phyloP scores from a whole-genome alignment of 2,329 filamentous ascomycete genomes.

The Aspergillus aculeatinus region DNA sequence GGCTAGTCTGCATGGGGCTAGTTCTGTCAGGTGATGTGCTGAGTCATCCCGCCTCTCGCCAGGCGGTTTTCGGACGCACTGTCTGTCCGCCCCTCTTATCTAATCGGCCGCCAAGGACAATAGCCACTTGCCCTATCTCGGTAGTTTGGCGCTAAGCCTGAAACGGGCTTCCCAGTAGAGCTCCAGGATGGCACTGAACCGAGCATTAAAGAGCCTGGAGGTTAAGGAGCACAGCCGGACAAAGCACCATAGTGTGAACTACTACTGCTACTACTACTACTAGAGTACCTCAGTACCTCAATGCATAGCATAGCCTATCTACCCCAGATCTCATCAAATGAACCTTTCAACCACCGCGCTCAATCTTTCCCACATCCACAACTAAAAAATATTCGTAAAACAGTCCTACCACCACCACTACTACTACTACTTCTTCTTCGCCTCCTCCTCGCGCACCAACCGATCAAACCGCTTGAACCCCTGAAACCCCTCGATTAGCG shows the following conservation, averaged over 20 bases:
- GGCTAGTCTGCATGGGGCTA: constrained; percentile 30
- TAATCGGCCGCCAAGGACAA: background rate
- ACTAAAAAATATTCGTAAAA: too few relatives aligned
- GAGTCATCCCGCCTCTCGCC: background rate
- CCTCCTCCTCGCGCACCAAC: constrained; percentile 43
- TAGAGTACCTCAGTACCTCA: too few relatives aligned
- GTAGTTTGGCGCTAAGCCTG: background rate
- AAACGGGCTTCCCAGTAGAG: too few relatives aligned
- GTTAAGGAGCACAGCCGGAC: too few relatives aligned
- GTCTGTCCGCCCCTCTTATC: background rate
- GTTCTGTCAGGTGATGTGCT: constrained; percentile 27
- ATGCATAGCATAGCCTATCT: background rate
- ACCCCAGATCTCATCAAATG: too few relatives aligned
- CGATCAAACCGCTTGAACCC: constrained; percentile 49
- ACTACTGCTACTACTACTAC: too few relatives aligned
- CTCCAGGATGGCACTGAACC: too few relatives aligned
- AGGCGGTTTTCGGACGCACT: constrained; percentile 4
- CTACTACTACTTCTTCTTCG: constrained; percentile 33
- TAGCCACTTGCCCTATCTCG: background rate
- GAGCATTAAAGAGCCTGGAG: too few relatives aligned
- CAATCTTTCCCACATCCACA: too few relatives aligned
- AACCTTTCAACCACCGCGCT: too few relatives aligned
- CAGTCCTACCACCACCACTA: constrained; percentile 8
- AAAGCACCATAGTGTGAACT: too few relatives aligned
- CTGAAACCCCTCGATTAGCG: constrained; percentile 55